These are phyloP conservation scores for Heritiera littoralis DNA, from an alignment of 345 rosid genomes.

Conservation along the genomic window DNA sequence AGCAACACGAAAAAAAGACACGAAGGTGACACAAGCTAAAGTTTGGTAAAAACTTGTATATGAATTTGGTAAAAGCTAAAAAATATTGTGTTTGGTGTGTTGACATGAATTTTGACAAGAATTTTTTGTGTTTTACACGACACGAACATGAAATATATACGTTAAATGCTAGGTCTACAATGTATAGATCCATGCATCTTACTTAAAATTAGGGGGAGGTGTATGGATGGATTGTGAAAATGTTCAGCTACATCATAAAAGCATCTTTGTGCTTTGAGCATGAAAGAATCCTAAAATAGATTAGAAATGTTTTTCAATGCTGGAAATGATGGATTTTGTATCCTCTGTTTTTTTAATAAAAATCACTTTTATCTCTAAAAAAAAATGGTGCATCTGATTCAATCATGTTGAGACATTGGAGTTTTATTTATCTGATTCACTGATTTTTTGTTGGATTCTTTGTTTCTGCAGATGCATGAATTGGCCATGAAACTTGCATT, in stretches of 20 bases:
- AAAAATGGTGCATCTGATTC: slow-evolving; percentile 4
- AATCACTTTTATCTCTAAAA: background rate
- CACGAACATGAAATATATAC: too few species aligned
- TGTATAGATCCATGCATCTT: slow-evolving; percentile 1
- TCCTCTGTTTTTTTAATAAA: too few species aligned
- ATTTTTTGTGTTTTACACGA: too few species aligned
- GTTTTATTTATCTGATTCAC: background rate
- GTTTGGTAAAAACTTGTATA: too few species aligned
- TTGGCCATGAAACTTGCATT: slow-evolving; percentile 76
- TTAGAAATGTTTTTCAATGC: background rate
- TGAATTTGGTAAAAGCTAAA: too few species aligned
- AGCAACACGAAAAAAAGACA: too few species aligned
- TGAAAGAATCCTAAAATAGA: background rate
- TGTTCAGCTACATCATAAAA: background rate
- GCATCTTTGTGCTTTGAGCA: background rate
- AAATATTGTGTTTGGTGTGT: too few species aligned
- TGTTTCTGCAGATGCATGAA: slow-evolving; percentile 75
- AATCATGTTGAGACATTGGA: slow-evolving; percentile 9
- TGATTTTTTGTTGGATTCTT: slow-evolving; percentile 11
- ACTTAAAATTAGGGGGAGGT: background rate
- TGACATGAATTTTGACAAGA: too few species aligned
- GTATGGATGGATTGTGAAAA: slow-evolving; percentile 1
- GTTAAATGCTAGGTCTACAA: too few species aligned
- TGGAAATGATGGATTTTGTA: background rate
- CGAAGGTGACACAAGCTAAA: too few species aligned